Conservation (phyloP, 345 rosid genomes). For the Fremontodendron californicum region DNA sequence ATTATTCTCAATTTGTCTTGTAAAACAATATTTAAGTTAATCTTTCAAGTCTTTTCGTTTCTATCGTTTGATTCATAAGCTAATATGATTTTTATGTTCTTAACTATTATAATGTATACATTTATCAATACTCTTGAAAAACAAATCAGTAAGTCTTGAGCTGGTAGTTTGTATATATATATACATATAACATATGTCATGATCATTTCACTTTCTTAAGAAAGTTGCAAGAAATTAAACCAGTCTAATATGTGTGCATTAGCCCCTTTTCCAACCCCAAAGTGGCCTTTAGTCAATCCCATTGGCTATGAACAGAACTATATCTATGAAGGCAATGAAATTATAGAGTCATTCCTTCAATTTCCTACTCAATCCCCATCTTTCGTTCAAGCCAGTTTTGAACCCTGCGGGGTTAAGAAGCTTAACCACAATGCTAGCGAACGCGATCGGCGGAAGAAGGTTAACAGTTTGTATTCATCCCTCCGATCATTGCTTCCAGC, state of each 20-base stretch:
- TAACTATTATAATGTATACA: background rate
- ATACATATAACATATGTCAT: background rate
- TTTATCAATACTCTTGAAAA: background rate
- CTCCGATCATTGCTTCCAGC: conserved; percentile 8
- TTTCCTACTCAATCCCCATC: background rate
- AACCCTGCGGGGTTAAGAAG: background rate
- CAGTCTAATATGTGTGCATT: conserved; percentile 1
- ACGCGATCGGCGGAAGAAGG: conserved; percentile 4
- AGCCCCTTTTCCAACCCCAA: conserved; percentile 4
- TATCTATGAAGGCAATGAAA: background rate
- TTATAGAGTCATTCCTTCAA: background rate
- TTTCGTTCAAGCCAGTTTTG: background rate
- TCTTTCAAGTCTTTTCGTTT: background rate
- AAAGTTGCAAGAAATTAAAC: background rate
- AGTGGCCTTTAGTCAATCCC: background rate
- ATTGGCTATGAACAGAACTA: background rate
- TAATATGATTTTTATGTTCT: background rate
- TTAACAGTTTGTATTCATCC: conserved; percentile 9
- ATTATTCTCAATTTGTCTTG: background rate
- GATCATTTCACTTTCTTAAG: background rate
- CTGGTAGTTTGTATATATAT: background rate
- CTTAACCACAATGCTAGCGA: conserved; percentile 17
- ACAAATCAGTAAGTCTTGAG: background rate
- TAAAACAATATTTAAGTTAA: background rate
- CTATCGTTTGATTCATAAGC: no score